phyloP scores from a whole-genome alignment of 2,329 filamentous ascomycete species.

The Paecilomyces formosus region DNA sequence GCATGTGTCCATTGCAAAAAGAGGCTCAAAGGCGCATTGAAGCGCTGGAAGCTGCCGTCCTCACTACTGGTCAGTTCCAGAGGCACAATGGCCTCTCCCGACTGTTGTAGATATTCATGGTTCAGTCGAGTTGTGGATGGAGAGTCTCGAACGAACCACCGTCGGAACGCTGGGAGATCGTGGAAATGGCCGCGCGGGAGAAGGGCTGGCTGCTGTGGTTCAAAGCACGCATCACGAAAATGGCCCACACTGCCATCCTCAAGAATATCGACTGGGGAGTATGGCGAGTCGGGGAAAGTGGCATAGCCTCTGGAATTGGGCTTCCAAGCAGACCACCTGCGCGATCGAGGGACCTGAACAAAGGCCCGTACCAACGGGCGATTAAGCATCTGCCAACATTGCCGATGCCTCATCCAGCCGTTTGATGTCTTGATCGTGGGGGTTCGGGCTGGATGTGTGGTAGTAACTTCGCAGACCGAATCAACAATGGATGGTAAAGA shows the following conservation, averaged over 20 bases:
- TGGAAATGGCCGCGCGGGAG: conserved; percentile 38
- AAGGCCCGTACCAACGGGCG: conserved; percentile 8
- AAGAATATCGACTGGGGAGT: conserved; percentile 21
- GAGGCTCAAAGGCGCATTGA: conserved; percentile 49
- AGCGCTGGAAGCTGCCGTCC: conserved; percentile 34
- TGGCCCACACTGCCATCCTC: conserved; percentile 27
- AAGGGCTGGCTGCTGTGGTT: conserved; percentile 45
- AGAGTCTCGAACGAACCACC: conserved; percentile 51
- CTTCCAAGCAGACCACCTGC: neutral
- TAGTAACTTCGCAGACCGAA: neutral
- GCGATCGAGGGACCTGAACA: neutral
- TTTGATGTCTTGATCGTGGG: conserved; percentile 19
- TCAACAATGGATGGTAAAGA: too few species aligned
- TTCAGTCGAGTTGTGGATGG: conserved; percentile 23
- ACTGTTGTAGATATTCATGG: conserved; percentile 37
- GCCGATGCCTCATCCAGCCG: conserved; percentile 24
- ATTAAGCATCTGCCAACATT: conserved; percentile 12
- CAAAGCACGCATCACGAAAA: conserved; percentile 51
- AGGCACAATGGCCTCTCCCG: conserved; percentile 46
- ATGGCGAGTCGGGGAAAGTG: conserved; percentile 7
- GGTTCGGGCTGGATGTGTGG: neutral
- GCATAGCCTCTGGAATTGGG: conserved; percentile 1
- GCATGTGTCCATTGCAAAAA: conserved; percentile 50
- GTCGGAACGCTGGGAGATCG: conserved; percentile 45
- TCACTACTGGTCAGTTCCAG: conserved; percentile 47